Percentiles rank a stretch among this genome's conserved stretches.
These are phyloP conservation scores for Sphagnum fallax DNA, from an alignment of 228 moss, liverwort and hornwort genomes.

Conservation along the genomic window DNA sequence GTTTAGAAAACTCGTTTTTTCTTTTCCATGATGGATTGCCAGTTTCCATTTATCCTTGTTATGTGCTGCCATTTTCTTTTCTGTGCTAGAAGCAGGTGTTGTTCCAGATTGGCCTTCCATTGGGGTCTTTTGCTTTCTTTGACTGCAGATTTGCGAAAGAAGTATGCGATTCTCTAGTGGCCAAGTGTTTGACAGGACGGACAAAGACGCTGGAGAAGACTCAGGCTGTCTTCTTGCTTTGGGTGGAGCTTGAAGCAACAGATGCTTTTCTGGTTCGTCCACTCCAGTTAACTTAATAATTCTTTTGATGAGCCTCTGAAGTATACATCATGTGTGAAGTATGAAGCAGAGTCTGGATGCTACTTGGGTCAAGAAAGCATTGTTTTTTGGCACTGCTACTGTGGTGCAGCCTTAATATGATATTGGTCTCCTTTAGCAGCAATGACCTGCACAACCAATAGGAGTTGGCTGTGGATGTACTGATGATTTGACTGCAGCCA, in stretches of 20 bases:
- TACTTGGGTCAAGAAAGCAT: too few relatives aligned
- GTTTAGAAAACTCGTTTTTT: not conserved
- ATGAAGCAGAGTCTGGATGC: too few relatives aligned
- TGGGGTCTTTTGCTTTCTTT: not conserved
- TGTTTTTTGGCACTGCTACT: too few relatives aligned
- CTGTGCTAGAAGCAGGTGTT: not conserved
- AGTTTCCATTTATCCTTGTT: not conserved
- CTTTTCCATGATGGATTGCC: not conserved
- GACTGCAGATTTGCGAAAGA: slow-evolving; percentile 74
- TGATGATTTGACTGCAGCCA: too few relatives aligned
- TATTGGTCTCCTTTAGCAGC: too few relatives aligned
- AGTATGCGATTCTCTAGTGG: slow-evolving; percentile 76
- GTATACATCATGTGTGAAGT: too few relatives aligned
- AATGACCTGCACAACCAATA: too few relatives aligned
- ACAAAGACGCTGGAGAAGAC: slow-evolving; percentile 96
- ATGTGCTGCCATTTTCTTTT: not conserved
- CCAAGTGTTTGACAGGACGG: slow-evolving; percentile 92
- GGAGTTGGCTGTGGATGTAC: too few relatives aligned
- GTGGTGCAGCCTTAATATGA: too few relatives aligned
- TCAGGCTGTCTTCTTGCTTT: slow-evolving; percentile 87
- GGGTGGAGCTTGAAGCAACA: slow-evolving; percentile 98
- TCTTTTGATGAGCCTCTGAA: not conserved
- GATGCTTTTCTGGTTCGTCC: slow-evolving; percentile 70
- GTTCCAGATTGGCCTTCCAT: not conserved
- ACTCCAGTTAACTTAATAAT: slow-evolving; percentile 2